Base-by-base conservation (phyloP, 305 asterid genomes). In the Petunia hybrid region DNA sequence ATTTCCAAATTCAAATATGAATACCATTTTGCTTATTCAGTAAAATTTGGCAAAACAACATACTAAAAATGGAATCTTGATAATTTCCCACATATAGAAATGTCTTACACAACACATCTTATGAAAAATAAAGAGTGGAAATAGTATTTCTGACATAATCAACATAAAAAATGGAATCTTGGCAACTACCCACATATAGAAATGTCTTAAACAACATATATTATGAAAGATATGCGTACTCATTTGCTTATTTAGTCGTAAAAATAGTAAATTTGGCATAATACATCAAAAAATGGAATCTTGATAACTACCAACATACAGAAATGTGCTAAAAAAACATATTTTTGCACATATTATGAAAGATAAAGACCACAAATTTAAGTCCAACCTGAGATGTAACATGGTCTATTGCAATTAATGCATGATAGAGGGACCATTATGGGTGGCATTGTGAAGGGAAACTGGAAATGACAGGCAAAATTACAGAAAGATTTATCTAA, bases 201-300 rank as follows among this genome's bases (percentile, higher is more conserved):
- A 22, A 22, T 22, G 31, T 22, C 31, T 22, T 22, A 22, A 22
- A 22, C 31, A 22, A 22, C 31, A 22, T 1, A 22, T 22, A 22
- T 22, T 0, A 22, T 22, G 31, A 22, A 22, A 22, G 31, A 31
- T 0, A 71, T 35, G 60, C 45, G 36, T n/a, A 71, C 13, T 10
- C 78, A 51, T 73, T 73, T 12, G 78, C 78, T 48, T 73, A 73
- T 3, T 73, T 73, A 73, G 45, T 73, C 61, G 14, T 31, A 12
- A 73, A 36, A 51, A 35, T 1, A 12, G 13, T 3, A 6, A 36
- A 73, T 36, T 35, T 12, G 36, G 63, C 12, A 9, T 10, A 70
- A 45, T 9, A 22, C 41, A 35, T 71, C 31, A 71, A 71, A 71
- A 70, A 3, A 71, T 46, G 22, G 61, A 71, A 71, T 46, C 41